Evolutionary conservation across 257 asterid species (phyloP), one percentile per base, ranked within the genome.

Genomic region (Euphrasia confusa): DNA sequence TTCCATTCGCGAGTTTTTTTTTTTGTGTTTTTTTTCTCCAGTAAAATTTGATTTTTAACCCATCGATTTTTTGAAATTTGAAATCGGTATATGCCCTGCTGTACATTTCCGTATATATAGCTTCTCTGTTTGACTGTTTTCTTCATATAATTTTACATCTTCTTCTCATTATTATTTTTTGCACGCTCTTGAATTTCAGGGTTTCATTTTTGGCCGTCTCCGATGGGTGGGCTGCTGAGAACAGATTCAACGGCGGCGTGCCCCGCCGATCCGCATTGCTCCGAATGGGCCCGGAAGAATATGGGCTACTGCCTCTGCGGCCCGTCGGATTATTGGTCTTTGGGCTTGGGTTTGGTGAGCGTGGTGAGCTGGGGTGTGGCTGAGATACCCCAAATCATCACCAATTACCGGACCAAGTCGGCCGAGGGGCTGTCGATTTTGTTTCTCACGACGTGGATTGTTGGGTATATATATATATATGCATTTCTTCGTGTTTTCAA

Each of bases 311-410:
- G 77, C 7, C 53, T 81, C 26, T 78, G 88, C 78, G 68, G 77
- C 70, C 58, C 67, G 18, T 47, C 39, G 17, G 79, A 71, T 49
- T 73, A 50, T 8, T n/a, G 67, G 11, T 81, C 91, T 0, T 56
- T 81, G 65, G 73, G 33, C 1, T 59, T 84, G 80, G 96, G 96
- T 2, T 4, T 79, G 42, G n/a, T 79, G 5, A 87, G 96, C 73
- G 84, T 84, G 53, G 8, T 76, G 35, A 71, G 82, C 67, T 87
- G 96, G 96, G 69, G 67, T 47, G 82, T 83, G 65, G 96, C 96
- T 69, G 94, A 87, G 68, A 67, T 87, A 10, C 96, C 96, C 0
- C 94, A 87, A 54, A 76, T 87, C 71, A 76, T 78, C 64, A 84
- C 94, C 58, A 87, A 83, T 60, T 81, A 70, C 74, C 69, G 68